Conservation (phyloP, 2,329 filamentous ascomycete genomes). For the Clathrospora elynae region DNA sequence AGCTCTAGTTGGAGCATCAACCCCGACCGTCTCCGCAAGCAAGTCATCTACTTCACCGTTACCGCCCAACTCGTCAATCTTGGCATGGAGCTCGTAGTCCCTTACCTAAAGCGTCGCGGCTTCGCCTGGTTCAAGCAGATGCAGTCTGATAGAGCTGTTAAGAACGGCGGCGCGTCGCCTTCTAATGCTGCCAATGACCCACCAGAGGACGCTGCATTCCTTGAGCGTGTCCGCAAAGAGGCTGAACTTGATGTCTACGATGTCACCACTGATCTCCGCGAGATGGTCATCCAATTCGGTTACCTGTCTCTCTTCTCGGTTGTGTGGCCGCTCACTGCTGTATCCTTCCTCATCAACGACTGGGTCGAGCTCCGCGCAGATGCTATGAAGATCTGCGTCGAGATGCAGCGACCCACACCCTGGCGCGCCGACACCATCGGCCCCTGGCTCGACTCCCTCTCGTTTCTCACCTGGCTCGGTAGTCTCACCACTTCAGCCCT, state of each 20-base stretch:
- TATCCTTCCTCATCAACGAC: slow-evolving; percentile 91
- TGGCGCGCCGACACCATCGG: slow-evolving; percentile 93
- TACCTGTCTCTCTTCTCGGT: slow-evolving; percentile 91
- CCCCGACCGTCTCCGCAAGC: slow-evolving; percentile 78
- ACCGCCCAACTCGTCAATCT: slow-evolving; percentile 92
- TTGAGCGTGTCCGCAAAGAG: slow-evolving; percentile 80
- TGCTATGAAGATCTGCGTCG: slow-evolving; percentile 89
- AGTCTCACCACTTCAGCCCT: slow-evolving; percentile 85
- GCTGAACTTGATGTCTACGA: slow-evolving; percentile 84
- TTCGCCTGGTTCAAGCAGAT: slow-evolving; percentile 80
- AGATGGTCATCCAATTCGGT: slow-evolving; percentile 67
- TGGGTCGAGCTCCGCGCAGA: slow-evolving; percentile 95
- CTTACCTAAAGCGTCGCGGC: slow-evolving; percentile 78
- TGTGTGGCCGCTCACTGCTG: slow-evolving; percentile 89
- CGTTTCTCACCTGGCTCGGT: slow-evolving; percentile 92
- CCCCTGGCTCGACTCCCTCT: slow-evolving; percentile 83
- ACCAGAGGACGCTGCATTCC: slow-evolving; percentile 78
- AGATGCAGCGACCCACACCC: slow-evolving; percentile 86
- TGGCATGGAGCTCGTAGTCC: slow-evolving; percentile 80
- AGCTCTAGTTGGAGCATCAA: slow-evolving; percentile 78
- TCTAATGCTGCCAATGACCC: slow-evolving; percentile 64
- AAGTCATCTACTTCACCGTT: slow-evolving; percentile 95
- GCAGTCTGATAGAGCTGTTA: slow-evolving; percentile 63
- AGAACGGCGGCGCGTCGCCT: slow-evolving; percentile 59
- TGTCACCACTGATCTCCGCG: slow-evolving; percentile 85